Percentiles rank a stretch among this genome's conserved stretches.
Evolutionary conservation across 345 rosid species (phyloP).

Genomic region (Gossypioides kirkii): DNA sequence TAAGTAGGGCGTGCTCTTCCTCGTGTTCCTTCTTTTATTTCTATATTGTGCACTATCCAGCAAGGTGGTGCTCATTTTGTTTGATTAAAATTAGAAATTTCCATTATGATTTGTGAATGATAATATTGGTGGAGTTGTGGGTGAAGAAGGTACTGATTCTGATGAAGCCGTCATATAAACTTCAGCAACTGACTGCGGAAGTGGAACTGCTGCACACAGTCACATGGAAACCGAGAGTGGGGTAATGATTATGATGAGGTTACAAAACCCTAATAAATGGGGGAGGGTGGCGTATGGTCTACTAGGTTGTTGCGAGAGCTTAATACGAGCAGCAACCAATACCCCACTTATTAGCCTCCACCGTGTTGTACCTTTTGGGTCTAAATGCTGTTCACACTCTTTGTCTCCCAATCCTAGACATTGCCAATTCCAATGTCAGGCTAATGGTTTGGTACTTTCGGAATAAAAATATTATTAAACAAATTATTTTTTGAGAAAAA

Average conservation of each 20-base stretch:
- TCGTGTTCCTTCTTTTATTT: no score
- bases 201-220: not conserved
- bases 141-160: not conserved
- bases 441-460: no score
- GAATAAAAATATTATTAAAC: no score
- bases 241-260: not conserved
- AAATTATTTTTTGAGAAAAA: no score
- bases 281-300: not conserved
- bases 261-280: constrained; percentile 4
- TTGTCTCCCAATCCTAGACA: not conserved
- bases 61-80: no score
- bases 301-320: not conserved
- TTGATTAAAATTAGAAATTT: no score
- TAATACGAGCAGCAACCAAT: not conserved
- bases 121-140: not conserved
- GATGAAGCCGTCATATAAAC: not conserved
- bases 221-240: constrained; percentile 10
- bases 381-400: not conserved
- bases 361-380: not conserved
- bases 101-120: no score
- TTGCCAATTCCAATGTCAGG: no score
- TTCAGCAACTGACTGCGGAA: not conserved
- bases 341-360: not conserved
- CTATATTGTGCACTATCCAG: not conserved
- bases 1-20: not conserved